Evolutionary conservation across 164 flowering plant species (phyloP), one percentile per base, ranked within the genome.

Genomic region (Umbilicus rupestris): DNA sequence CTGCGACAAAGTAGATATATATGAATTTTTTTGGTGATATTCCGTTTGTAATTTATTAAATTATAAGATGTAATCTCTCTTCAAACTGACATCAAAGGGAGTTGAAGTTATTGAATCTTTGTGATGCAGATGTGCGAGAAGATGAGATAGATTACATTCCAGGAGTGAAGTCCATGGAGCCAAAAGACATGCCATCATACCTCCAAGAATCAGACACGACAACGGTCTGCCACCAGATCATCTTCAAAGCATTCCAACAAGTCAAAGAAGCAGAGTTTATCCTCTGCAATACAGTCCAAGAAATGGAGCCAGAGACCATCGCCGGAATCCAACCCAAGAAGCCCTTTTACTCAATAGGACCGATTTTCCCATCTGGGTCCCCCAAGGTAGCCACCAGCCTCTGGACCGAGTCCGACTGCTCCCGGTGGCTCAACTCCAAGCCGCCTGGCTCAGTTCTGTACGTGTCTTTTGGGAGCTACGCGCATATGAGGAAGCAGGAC

Each of bases 381-480:
- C 71, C 76, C 39, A 75, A 7, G 7, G 89, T 89, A 29, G 67
- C 89, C 49, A 85, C 87, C 7, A 92, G 88, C 81, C 77, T 89
- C 35, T 87, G 94, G 94, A 66, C 89, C 24, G 94, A 92, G 73
- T 79, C 88, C 0, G 90, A 86, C 69, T 87, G 90, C 84, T 68
- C 82, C 73, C 69, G 78, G 0, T 92, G 96, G 97, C 92, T 89
- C 62, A 68, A 83, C 73, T 10, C 69, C 5, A 78, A 77, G 75
- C 89, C 90, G 1, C 47, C 60, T 11, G 80, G 86, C 2, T 86
- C 97, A 0, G 96, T 92, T 29, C 44, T 92, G 63, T 92, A 89
- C 47, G 76, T 86, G 24, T 89, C 97, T 0, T 89, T 92, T 41
- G 96, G 97, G 7, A 89, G 95, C 79, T 84, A 85, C 68, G 96